Percentiles rank a stretch among this genome's conserved stretches.
phyloP scores from a whole-genome alignment of 2,329 filamentous ascomycete species.

The Hymenoscyphus linearis region DNA sequence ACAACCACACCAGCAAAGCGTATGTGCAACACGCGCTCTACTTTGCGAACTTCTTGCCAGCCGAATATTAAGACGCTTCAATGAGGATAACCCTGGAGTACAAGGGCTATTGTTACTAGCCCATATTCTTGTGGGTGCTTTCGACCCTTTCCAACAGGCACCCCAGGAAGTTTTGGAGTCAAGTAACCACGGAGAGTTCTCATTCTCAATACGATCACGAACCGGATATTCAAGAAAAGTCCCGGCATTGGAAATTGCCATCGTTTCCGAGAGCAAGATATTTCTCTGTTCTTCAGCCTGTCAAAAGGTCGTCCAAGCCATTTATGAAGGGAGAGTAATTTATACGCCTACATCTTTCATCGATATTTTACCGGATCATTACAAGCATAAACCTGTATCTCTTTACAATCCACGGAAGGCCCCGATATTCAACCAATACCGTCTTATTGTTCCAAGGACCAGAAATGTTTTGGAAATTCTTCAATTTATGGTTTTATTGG shows the following conservation, averaged over 20 bases:
- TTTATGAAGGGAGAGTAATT: slow-evolving; percentile 74
- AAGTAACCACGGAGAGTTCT: slow-evolving; percentile 36
- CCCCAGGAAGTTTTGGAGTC: slow-evolving; percentile 60
- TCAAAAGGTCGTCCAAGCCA: slow-evolving; percentile 75
- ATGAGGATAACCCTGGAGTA: slow-evolving; percentile 68
- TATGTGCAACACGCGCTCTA: slow-evolving; percentile 70
- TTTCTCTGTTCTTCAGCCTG: slow-evolving; percentile 74
- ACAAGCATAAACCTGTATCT: slow-evolving; percentile 77
- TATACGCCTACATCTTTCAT: slow-evolving; percentile 79
- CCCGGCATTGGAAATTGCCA: slow-evolving; percentile 77
- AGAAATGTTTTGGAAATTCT: slow-evolving; percentile 68
- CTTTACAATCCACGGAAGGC: slow-evolving; percentile 73
- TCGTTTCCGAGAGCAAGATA: slow-evolving; percentile 73
- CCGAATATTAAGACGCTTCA: slow-evolving; percentile 70
- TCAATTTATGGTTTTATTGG: slow-evolving; percentile 66
- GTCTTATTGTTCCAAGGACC: slow-evolving; percentile 74
- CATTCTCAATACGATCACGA: slow-evolving; percentile 39
- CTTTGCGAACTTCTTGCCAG: slow-evolving; percentile 78
- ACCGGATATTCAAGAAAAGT: slow-evolving; percentile 44
- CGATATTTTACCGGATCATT: slow-evolving; percentile 79
- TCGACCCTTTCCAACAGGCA: slow-evolving; percentile 81
- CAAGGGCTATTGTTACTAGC: slow-evolving; percentile 68
- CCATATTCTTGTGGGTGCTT: slow-evolving; percentile 76
- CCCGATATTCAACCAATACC: slow-evolving; percentile 77
- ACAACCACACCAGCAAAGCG: slow-evolving; percentile 72